phyloP scores from a whole-genome alignment of 352 stramenopile species.

The Elongisporangium prolatum region DNA sequence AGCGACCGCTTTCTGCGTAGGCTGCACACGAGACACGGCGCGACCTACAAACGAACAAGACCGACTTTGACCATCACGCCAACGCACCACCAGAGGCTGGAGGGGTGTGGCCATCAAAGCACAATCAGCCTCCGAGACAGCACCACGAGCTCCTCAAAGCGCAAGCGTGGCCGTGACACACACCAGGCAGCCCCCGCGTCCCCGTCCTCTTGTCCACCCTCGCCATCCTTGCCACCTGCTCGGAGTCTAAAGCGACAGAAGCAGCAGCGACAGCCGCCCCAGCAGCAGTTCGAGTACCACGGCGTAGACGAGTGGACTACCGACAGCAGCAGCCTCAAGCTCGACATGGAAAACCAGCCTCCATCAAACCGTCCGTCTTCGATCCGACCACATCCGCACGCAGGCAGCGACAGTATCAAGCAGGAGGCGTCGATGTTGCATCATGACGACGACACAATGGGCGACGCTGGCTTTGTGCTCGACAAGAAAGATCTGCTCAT shows the following conservation, averaged over 20 bases:
- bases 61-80: neutral
- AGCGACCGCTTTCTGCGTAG: neutral
- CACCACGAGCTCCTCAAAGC: neutral
- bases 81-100: neutral
- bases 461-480: constrained; percentile 36
- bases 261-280: neutral
- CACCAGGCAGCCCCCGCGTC: neutral
- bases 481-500: constrained; percentile 73
- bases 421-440: neutral
- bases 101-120: neutral
- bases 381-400: neutral
- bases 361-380: neutral
- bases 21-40: neutral
- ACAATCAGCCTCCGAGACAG: neutral
- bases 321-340: neutral
- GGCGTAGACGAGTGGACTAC: neutral
- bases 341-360: neutral
- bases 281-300: neutral
- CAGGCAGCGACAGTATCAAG: neutral
- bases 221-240: neutral
- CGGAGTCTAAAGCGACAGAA: neutral
- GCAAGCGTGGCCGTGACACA: neutral
- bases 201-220: neutral
- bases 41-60: neutral
- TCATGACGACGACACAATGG: constrained; percentile 17